A percentile compares a stretch with the other conserved stretches of the same genome.
Evolutionary conservation across 2,329 filamentous ascomycete species (phyloP).

Genomic region (Orbilia oligospora): DNA sequence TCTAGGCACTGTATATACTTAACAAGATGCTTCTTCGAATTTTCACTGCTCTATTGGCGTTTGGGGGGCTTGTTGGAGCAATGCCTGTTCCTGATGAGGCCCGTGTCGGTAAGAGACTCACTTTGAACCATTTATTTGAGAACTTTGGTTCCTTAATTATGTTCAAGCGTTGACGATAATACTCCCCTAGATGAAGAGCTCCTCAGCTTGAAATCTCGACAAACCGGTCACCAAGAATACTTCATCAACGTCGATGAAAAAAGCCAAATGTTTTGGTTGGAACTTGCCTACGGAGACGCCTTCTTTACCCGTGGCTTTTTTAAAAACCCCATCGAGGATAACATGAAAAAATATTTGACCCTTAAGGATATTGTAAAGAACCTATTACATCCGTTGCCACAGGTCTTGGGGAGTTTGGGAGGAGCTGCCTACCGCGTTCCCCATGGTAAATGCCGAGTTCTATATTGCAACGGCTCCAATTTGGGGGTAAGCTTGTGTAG

Average conservation of each 20-base stretch:
- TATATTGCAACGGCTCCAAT: constrained; percentile 3
- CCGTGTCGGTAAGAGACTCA: neutral
- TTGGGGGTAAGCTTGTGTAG: constrained; percentile 17
- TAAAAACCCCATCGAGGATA: neutral
- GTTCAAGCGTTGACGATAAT: neutral
- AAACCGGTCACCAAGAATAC: neutral
- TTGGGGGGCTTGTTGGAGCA: neutral
- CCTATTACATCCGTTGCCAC: neutral
- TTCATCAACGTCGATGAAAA: constrained; percentile 1
- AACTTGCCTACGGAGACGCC: neutral
- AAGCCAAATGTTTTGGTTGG: neutral
- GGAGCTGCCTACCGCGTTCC: neutral
- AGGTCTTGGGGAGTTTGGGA: neutral
- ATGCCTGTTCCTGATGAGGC: neutral
- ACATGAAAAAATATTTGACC: neutral
- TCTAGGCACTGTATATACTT: too few relatives aligned
- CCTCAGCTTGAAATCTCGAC: neutral
- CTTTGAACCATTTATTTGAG: neutral
- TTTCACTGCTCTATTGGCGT: neutral
- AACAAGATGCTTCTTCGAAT: neutral
- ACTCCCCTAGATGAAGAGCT: neutral
- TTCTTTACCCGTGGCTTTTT: neutral
- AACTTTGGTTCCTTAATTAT: neutral
- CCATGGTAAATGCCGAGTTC: neutral
- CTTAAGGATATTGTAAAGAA: neutral